Base-by-base conservation (phyloP, 2,329 filamentous ascomycete genomes). In the Endoconidiophora laricicola region DNA sequence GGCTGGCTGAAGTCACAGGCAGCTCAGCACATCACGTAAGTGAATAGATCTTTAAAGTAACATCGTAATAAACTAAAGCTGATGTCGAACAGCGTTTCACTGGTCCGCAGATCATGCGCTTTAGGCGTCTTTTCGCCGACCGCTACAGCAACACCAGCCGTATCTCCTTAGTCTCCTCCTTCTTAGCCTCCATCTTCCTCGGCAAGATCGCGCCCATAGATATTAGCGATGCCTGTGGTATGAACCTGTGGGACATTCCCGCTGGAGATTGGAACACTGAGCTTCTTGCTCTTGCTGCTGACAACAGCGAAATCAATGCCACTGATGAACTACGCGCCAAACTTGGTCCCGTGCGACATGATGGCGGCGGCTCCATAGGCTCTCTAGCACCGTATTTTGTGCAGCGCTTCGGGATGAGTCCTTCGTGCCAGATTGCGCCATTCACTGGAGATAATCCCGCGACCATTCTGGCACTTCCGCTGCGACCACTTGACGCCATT, bases 401-500 rank as follows among this genome's bases (percentile, higher is more conserved):
- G 43, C 60, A 72, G 47, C 78, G 81, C 37, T 94, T 87, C 63
- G 82, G 83, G 54, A 94, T 96, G 71, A 71, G 73, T 48, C 58
- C 71, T 0, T 77, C 81, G 51, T 93, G 88, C 62, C 76, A 78
- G 50, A 72, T 98, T 55, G 78, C 83, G 7, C 83, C 90, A 1
- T 94, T 91, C 61, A 96, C 91, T 0, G 91, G 91, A 53, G 91
- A 98, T 66, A 98, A 98, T 66, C 91, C 88, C 22, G 82, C 87
- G 1, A 96, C 91, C 1, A 95, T 98, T 58, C 80, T 96, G 29
- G 84, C 87, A 1, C 74, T 96, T 16, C 91, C 91, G 2, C 73
- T 96, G 39, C 79, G 84, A 4, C 81, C 87, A 1, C 79, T 86
- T 36, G 91, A 96, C 60, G 90, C 88, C 55, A 95, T 96, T 62